Evolutionary conservation across 2,329 filamentous ascomycete genomes (phyloP).

Genomic region (Huntiella omanensis): DNA sequence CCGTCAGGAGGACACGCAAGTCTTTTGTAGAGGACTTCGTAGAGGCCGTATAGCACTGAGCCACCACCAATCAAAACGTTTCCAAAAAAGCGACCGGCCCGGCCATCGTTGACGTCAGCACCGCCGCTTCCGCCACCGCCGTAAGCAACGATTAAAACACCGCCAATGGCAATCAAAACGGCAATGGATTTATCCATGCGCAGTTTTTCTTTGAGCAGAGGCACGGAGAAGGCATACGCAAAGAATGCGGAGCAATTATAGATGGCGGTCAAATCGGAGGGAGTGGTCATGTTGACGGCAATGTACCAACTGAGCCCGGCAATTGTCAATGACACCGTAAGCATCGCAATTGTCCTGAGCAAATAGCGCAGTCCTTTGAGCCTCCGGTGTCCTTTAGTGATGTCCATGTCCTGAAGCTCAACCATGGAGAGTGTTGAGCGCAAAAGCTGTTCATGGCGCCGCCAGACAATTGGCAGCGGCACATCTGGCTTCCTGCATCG

Average conservation of each 20-base stretch:
- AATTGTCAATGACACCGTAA: constrained; percentile 73
- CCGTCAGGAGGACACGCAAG: constrained; percentile 86
- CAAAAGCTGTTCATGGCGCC: constrained; percentile 33
- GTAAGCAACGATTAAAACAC: constrained; percentile 89
- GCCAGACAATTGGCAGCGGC: constrained; percentile 76
- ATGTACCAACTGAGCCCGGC: constrained; percentile 92
- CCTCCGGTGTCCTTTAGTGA: constrained; percentile 24
- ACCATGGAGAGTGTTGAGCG: constrained; percentile 59
- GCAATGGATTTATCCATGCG: constrained; percentile 71
- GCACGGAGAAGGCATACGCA: constrained; percentile 90
- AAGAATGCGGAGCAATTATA: constrained; percentile 99
- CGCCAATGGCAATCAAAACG: constrained; percentile 69
- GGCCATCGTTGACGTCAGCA: constrained; percentile 18
- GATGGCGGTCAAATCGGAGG: constrained; percentile 87
- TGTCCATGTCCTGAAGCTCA: constrained; percentile 54
- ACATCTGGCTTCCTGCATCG: constrained; percentile 55
- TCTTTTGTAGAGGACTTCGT: constrained; percentile 92
- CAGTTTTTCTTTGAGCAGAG: constrained; percentile 68
- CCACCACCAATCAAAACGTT: constrained; percentile 86
- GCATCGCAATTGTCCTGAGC: constrained; percentile 55
- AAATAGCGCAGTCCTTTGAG: constrained; percentile 45
- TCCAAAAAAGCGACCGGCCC: constrained; percentile 53
- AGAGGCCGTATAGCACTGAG: constrained; percentile 84
- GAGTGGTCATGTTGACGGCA: constrained; percentile 80
- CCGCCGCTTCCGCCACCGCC: constrained; percentile 39